phyloP scores from a whole-genome alignment of 352 stramenopile genomes.

The Achlya hypogyna region DNA sequence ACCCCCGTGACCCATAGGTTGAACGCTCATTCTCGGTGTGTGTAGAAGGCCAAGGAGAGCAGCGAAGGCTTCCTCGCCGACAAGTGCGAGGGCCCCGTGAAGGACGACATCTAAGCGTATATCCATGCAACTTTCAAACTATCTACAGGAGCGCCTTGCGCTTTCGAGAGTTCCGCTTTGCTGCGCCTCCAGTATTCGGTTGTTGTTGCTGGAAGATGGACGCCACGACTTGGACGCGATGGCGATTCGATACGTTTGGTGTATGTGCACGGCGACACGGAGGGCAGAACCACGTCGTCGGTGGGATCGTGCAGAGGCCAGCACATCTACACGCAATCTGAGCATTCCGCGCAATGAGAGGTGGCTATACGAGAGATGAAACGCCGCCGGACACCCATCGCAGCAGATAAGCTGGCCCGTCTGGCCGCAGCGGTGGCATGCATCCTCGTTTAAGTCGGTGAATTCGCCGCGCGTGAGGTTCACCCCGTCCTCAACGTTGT shows the following conservation, averaged over 20 bases:
- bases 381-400: conserved; percentile 63
- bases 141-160: not conserved
- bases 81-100: conserved; percentile 67
- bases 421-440: conserved; percentile 60
- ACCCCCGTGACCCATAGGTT: not conserved
- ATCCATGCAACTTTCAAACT: not conserved
- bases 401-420: conserved; percentile 72
- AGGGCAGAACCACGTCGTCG: conserved; percentile 10
- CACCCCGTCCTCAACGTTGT: conserved; percentile 51
- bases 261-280: not conserved
- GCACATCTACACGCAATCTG: conserved; percentile 6
- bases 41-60: conserved; percentile 64
- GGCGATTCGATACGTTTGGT: conserved; percentile 1
- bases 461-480: conserved; percentile 51
- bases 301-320: not conserved
- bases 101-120: conserved; percentile 39
- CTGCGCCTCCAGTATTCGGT: not conserved
- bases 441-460: conserved; percentile 77
- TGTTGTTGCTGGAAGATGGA: not conserved
- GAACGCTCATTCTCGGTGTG: not conserved
- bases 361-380: conserved; percentile 46
- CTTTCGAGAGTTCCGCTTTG: not conserved
- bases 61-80: conserved; percentile 74
- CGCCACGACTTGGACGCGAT: not conserved
- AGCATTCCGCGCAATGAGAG: not conserved